Conservation (phyloP, 148 eudicot species). For the Rhododendron ferrugineum region DNA sequence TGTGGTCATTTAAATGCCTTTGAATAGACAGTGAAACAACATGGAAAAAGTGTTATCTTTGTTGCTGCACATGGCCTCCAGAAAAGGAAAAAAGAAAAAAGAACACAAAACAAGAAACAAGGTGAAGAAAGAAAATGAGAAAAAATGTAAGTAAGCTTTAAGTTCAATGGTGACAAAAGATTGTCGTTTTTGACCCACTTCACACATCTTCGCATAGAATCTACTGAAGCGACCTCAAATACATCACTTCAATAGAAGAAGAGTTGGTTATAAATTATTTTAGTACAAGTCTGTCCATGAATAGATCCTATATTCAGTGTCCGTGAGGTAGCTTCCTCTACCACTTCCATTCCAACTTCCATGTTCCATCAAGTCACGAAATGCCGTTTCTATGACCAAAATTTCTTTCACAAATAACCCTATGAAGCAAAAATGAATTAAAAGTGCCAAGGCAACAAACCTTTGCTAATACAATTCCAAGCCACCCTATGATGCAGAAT, state of each 20-base stretch:
- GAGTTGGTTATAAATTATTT: neutral
- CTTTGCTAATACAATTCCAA: conserved; percentile 54
- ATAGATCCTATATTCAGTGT: neutral
- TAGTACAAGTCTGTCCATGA: neutral
- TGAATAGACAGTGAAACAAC: neutral
- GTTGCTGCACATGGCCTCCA: neutral
- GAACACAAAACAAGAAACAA: neutral
- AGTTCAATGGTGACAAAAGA: neutral
- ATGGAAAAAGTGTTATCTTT: neutral
- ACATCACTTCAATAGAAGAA: neutral
- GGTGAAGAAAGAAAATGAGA: neutral
- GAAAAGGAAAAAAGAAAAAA: neutral
- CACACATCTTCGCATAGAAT: neutral
- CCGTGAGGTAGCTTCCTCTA: neutral
- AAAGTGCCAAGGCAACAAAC: conserved; percentile 21
- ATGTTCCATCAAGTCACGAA: neutral
- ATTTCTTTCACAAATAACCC: neutral
- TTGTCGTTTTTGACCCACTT: neutral
- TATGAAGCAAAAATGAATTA: neutral
- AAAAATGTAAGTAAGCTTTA: neutral
- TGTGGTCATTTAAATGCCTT: neutral
- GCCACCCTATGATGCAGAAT: conserved; percentile 55
- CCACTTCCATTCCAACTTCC: neutral
- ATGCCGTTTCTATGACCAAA: neutral
- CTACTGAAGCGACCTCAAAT: neutral